These are phyloP conservation scores for Diospyros lotus DNA, from an alignment of 148 eudicot species.

Conservation along the genomic window DNA sequence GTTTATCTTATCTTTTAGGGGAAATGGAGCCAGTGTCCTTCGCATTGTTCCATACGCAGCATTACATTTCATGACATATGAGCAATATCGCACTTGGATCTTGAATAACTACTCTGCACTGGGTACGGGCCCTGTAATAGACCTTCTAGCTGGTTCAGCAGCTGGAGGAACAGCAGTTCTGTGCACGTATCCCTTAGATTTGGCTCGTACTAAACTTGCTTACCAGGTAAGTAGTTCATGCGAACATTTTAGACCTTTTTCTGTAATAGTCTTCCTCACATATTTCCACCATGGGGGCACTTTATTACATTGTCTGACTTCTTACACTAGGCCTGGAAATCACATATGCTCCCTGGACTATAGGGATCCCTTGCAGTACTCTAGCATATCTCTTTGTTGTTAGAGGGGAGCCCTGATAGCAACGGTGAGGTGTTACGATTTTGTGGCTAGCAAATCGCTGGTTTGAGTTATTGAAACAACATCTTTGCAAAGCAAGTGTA, in stretches of 20 bases:
- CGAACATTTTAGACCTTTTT: background rate
- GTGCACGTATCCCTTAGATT: constrained; percentile 95
- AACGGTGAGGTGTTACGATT: too few relatives aligned
- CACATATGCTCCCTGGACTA: too few relatives aligned
- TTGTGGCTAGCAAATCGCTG: too few relatives aligned
- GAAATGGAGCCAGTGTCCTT: constrained; percentile 92
- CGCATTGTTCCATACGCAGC: constrained; percentile 96
- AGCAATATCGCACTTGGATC: constrained; percentile 78
- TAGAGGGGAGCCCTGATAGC: too few relatives aligned
- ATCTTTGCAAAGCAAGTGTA: too few relatives aligned
- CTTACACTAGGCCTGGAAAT: too few relatives aligned
- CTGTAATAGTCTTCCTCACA: background rate
- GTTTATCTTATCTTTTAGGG: constrained; percentile 37
- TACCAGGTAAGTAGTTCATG: constrained; percentile 55
- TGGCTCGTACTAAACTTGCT: constrained; percentile 95
- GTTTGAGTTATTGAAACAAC: too few relatives aligned
- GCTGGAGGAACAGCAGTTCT: constrained; percentile 97
- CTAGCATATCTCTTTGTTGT: too few relatives aligned
- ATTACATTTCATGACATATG: constrained; percentile 93
- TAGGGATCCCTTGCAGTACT: too few relatives aligned
- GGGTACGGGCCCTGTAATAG: constrained; percentile 85
- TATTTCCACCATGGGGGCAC: background rate
- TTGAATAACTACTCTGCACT: constrained; percentile 60
- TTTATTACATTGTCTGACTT: too few relatives aligned
- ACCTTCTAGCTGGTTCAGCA: constrained; percentile 93